phyloP scores from a whole-genome alignment of 768 basidiomycete genomes.

The Vishniacozyma victoriae region DNA sequence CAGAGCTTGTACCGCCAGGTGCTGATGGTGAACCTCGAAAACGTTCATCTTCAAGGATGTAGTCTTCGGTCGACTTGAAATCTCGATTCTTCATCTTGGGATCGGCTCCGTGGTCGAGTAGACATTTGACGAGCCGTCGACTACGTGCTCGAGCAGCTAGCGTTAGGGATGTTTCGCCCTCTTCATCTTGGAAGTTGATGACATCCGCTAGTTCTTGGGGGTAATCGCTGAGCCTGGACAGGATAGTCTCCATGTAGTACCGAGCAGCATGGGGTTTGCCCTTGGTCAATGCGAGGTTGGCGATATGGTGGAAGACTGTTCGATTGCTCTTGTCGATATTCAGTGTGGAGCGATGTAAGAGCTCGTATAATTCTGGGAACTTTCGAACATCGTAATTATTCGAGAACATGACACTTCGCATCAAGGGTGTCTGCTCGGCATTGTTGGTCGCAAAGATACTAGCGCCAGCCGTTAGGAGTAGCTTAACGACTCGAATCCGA shows the following conservation, averaged over 20 bases:
- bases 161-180: constrained; percentile 94
- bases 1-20: constrained; percentile 43
- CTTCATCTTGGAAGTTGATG: constrained; percentile 98
- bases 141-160: constrained; percentile 92
- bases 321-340: constrained; percentile 98
- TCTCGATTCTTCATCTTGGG: constrained; percentile 91
- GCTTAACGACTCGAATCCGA: constrained; percentile 87
- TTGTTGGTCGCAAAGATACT: constrained; percentile 97
- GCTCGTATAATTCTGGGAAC: constrained; percentile 93
- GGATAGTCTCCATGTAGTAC: constrained; percentile 97
- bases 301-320: constrained; percentile 95
- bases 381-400: constrained; percentile 99
- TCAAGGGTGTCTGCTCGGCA: constrained; percentile 90
- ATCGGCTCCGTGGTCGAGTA: constrained; percentile 93
- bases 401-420: constrained; percentile 99
- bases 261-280: constrained; percentile 95
- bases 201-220: constrained; percentile 95
- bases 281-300: constrained; percentile 95
- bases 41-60: constrained; percentile 95
- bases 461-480: constrained; percentile 85
- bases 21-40: constrained; percentile 86
- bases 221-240: constrained; percentile 79
- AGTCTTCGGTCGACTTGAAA: constrained; percentile 95
- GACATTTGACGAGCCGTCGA: constrained; percentile 87
- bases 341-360: constrained; percentile 93